Evolutionary conservation across 2,329 filamentous ascomycete species (phyloP).

Genomic region (Penicillium sp.): DNA sequence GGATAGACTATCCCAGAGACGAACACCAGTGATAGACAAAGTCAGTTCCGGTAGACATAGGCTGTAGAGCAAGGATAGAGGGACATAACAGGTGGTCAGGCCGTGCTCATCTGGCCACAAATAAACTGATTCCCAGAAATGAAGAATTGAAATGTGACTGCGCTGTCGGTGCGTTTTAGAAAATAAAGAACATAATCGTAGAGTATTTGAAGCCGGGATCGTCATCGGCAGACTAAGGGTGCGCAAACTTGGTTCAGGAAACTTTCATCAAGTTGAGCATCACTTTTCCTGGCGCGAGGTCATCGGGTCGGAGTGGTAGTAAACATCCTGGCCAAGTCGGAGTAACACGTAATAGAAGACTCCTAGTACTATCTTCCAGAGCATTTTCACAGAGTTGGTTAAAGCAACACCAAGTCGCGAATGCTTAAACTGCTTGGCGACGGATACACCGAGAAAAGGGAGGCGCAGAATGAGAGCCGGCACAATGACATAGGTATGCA

Average conservation of each 20-base stretch:
- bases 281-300: background rate
- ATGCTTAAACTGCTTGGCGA: conserved; percentile 1
- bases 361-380: conserved; percentile 2
- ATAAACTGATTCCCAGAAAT: background rate
- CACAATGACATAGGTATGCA: conserved; percentile 14
- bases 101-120: background rate
- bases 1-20: background rate
- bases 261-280: background rate
- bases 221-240: background rate
- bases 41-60: background rate
- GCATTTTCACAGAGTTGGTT: conserved; percentile 3
- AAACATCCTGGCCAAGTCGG: background rate
- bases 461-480: conserved; percentile 10
- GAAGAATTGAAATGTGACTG: background rate
- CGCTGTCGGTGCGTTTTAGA: background rate
- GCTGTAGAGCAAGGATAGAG: background rate
- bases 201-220: background rate
- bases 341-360: background rate
- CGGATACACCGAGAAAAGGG: conserved; percentile 3
- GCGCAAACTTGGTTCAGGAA: background rate
- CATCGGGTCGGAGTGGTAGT: background rate
- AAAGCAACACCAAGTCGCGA: conserved; percentile 7
- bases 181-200: background rate
- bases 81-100: background rate
- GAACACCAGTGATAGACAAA: background rate